Conservation (phyloP, 106 monocot species). For the Gastrodia elata region DNA sequence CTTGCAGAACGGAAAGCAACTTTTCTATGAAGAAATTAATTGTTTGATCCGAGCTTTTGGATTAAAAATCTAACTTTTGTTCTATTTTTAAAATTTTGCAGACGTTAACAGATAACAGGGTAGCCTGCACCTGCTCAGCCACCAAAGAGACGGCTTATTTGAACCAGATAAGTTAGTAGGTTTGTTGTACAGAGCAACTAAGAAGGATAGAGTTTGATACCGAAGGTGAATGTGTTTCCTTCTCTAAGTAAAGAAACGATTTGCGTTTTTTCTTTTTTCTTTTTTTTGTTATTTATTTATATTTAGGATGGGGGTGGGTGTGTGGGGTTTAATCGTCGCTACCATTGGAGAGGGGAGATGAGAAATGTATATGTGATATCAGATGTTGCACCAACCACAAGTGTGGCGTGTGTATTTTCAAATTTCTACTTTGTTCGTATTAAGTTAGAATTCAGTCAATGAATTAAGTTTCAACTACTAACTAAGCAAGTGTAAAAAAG, state of each 20-base stretch:
- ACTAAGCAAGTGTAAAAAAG: background rate
- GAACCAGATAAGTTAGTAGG: background rate
- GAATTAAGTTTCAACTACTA: background rate
- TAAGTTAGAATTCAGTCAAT: background rate
- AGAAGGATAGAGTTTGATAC: background rate
- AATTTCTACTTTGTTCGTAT: background rate
- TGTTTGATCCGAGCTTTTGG: background rate
- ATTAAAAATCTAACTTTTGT: background rate
- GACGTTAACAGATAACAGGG: slow-evolving; percentile 48
- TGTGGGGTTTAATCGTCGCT: no score
- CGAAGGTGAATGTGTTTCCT: background rate
- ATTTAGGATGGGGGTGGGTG: no score
- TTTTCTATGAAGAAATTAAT: no score
- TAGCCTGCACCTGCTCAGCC: slow-evolving; percentile 55
- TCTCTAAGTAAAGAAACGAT: background rate
- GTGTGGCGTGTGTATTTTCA: background rate
- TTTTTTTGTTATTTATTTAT: background rate
- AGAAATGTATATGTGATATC: slow-evolving; percentile 4
- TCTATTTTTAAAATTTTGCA: slow-evolving; percentile 12
- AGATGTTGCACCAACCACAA: background rate
- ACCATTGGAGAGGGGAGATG: background rate
- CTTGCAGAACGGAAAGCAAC: no score
- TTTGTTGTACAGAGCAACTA: background rate
- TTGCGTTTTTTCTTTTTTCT: background rate
- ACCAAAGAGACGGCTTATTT: slow-evolving; percentile 40